Conservation (phyloP, 805 yeast genomes). For the Teunomyces funiuensis region DNA sequence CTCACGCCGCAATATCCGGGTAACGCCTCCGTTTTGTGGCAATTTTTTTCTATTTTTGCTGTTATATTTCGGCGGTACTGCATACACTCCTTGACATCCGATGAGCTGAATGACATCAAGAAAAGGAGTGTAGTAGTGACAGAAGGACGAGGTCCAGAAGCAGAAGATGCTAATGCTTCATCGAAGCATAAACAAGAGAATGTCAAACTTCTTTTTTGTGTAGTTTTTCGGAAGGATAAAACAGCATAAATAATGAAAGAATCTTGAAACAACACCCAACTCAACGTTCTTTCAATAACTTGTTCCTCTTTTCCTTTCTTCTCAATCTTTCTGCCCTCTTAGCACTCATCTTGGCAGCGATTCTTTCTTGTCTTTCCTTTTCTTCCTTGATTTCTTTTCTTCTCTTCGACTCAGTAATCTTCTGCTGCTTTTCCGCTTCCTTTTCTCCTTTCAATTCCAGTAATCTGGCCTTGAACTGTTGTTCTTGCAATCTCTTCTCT, state of each 20-base stretch:
- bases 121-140: too few relatives aligned
- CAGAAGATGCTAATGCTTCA: neutral
- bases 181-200: too few relatives aligned
- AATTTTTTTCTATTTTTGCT: constrained; percentile 1
- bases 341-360: constrained; percentile 86
- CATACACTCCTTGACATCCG: neutral
- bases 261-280: neutral
- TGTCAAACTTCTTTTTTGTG: too few relatives aligned
- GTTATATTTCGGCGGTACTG: too few relatives aligned
- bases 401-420: constrained; percentile 60
- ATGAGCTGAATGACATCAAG: too few relatives aligned
- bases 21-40: constrained; percentile 11
- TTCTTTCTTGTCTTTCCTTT: constrained; percentile 77
- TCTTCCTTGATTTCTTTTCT: constrained; percentile 82
- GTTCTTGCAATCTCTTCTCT: constrained; percentile 63
- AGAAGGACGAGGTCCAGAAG: neutral
- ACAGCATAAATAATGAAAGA: neutral
- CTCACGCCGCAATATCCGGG: constrained; percentile 21
- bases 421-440: constrained; percentile 53
- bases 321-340: constrained; percentile 89
- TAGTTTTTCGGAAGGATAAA: neutral
- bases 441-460: constrained; percentile 79
- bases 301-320: constrained; percentile 92
- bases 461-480: constrained; percentile 66
- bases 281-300: constrained; percentile 85